Percentiles rank a stretch among this genome's conserved stretches.
Evolutionary conservation across 768 basidiomycete genomes (phyloP).

Genomic region (Phanerodontia chrysosporium): DNA sequence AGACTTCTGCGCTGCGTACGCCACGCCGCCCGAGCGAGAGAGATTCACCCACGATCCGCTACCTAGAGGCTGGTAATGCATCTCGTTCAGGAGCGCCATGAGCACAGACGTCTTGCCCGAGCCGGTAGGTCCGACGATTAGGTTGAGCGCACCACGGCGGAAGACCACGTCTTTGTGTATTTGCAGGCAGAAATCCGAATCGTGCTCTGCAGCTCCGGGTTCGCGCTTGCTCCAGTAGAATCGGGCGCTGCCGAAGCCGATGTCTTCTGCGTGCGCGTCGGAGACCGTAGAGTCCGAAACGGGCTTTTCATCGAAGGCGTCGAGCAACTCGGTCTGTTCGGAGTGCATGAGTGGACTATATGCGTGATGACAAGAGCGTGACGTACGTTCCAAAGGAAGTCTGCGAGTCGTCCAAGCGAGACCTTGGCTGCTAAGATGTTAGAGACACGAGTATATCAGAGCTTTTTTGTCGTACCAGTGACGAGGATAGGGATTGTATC

Average conservation of each 20-base stretch:
- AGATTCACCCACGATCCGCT: conserved; percentile 37
- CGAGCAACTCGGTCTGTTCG: conserved; percentile 27
- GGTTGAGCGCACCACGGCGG: conserved; percentile 19
- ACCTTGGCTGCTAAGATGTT: conserved; percentile 42
- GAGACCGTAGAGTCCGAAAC: background rate
- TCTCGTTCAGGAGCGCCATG: conserved; percentile 27
- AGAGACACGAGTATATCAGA: background rate
- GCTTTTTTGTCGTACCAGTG: background rate
- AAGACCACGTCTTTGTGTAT: conserved; percentile 23
- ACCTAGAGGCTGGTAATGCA: conserved; percentile 25
- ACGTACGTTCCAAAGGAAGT: conserved; percentile 35
- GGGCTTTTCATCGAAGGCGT: conserved; percentile 14
- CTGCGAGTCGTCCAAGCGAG: conserved; percentile 53
- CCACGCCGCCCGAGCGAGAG: conserved; percentile 40
- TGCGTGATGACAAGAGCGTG: no score
- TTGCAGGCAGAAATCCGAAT: conserved; percentile 22
- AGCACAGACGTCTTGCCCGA: conserved; percentile 24
- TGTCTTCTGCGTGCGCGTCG: background rate
- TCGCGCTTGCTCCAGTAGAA: conserved; percentile 24
- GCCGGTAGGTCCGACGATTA: conserved; percentile 23
- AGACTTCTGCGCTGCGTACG: conserved; percentile 44
- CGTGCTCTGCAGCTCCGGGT: background rate
- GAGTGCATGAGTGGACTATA: background rate
- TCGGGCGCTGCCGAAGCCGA: conserved; percentile 21
- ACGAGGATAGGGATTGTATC: conserved; percentile 25